Base-by-base conservation (phyloP, 164 flowering plant genomes). In the Tetrastigma voinierianum region DNA sequence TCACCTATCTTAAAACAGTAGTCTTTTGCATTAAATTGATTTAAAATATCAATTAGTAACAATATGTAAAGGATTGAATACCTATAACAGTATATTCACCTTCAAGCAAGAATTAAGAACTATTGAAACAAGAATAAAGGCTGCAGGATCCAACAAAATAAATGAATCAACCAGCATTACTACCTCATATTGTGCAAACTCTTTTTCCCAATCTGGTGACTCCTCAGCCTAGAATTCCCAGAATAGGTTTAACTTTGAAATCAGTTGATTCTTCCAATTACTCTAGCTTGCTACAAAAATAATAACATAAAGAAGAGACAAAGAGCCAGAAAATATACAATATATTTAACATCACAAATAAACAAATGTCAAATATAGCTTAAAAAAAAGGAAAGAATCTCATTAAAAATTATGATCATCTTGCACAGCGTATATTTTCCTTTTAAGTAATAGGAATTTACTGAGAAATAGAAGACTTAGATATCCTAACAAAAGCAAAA, bases 131-230 rank as follows among this genome's bases (percentile, higher is more conserved):
- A 61, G 8, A 46, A 55, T 20, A 43, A 14, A 64, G 44, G 11
- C 23, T 19, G 53, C 57, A 4, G 14, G 57, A 61, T 2, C 54
- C 53, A 9, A 18, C 23, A 49, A 10, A 47, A 63, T 14, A 19
- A 21, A 20, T 7, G 45, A 65, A 21, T 21, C 12, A 71, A 54
- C 19, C 4, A 32, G 64, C 17, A 54, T 23, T 48, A 70, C 78
- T 51, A 96, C 99, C 99, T 96, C 99, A 73, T 77, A 71, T 63
- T 86, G 46, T 62, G 81, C 82, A 3, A 86, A 71, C 77, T 90
- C 92, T 43, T n/a, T n/a, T 43, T 80, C 91, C 99, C 98, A 93
- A 11, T 86, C 47, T 44, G 57, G 73, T 82, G 95, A 59, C 49
- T 78, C 74, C 75, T 88, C 74, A 61, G 75, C 68, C 78, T 84